Evolutionary conservation across 148 eudicot species (phyloP).

Genomic region (Camellia sinensis): DNA sequence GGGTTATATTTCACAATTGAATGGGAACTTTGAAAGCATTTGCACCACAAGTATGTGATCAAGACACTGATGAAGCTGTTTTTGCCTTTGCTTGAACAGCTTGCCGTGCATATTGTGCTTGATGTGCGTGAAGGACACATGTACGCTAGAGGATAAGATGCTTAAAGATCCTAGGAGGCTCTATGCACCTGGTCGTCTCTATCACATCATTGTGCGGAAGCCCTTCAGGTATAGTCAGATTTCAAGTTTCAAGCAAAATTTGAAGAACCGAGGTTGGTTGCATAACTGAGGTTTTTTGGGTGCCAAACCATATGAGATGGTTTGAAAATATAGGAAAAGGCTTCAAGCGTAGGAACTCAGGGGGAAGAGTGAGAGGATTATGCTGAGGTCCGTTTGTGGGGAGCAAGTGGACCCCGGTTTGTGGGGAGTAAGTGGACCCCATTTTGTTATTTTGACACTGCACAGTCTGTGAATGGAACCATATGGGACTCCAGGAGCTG

Average conservation of each 20-base stretch:
- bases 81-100: constrained; percentile 36
- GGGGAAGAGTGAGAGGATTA: background rate
- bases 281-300: background rate
- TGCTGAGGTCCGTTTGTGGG: background rate
- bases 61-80: background rate
- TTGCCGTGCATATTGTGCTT: constrained; percentile 86
- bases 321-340: background rate
- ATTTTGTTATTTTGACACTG: background rate
- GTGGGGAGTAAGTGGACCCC: background rate
- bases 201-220: constrained; percentile 85
- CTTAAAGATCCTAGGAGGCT: constrained; percentile 82
- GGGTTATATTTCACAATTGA: too few relatives aligned
- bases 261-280: background rate
- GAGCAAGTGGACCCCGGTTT: background rate
- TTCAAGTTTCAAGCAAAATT: background rate
- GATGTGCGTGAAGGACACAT: constrained; percentile 89
- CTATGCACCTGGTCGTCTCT: constrained; percentile 91
- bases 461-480: background rate
- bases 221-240: constrained; percentile 58
- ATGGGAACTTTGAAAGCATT: background rate
- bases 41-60: background rate
- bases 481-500: background rate
- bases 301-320: background rate
- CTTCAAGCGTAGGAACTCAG: background rate
- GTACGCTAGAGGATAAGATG: constrained; percentile 72